A percentile compares a stretch with the other conserved stretches of the same genome.
phyloP scores from a whole-genome alignment of 1,284 basidiomycete genomes.

The Puccinia triticina region DNA sequence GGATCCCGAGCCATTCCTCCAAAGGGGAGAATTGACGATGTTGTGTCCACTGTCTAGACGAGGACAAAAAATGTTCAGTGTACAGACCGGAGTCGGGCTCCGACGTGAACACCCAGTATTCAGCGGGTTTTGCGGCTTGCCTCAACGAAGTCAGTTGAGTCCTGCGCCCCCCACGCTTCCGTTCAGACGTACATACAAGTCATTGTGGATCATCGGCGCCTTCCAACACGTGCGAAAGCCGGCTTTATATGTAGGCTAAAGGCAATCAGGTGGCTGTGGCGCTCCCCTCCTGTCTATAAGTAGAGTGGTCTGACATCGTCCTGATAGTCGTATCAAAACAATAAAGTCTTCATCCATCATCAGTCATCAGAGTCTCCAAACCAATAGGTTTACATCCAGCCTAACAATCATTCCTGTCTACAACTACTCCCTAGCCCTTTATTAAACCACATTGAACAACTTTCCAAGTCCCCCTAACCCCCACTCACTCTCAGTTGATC shows the following conservation, averaged over 20 bases:
- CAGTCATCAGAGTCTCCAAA: background rate
- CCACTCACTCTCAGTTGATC: background rate
- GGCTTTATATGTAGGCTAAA: too few relatives aligned
- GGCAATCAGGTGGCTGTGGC: too few relatives aligned
- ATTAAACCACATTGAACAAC: background rate
- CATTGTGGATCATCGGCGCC: background rate
- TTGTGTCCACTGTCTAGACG: too few relatives aligned
- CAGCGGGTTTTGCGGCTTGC: background rate
- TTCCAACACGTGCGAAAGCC: background rate
- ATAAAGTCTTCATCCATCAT: background rate
- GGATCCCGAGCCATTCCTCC: background rate
- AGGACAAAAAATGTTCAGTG: too few relatives aligned
- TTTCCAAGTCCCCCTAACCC: background rate
- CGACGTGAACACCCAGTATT: too few relatives aligned
- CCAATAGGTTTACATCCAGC: background rate
- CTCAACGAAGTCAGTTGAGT: background rate
- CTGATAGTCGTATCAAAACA: too few relatives aligned
- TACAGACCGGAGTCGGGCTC: too few relatives aligned
- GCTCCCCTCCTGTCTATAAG: background rate
- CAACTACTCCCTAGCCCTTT: background rate
- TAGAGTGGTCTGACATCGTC: background rate
- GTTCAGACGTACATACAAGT: constrained; percentile 9
- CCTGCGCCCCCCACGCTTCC: background rate
- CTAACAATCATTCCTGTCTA: background rate
- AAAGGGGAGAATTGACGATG: background rate